A percentile compares a stretch with the other conserved stretches of the same genome.
phyloP scores from a whole-genome alignment of 108 stramenopile genomes.

The Aurantiochytrium sp. region DNA sequence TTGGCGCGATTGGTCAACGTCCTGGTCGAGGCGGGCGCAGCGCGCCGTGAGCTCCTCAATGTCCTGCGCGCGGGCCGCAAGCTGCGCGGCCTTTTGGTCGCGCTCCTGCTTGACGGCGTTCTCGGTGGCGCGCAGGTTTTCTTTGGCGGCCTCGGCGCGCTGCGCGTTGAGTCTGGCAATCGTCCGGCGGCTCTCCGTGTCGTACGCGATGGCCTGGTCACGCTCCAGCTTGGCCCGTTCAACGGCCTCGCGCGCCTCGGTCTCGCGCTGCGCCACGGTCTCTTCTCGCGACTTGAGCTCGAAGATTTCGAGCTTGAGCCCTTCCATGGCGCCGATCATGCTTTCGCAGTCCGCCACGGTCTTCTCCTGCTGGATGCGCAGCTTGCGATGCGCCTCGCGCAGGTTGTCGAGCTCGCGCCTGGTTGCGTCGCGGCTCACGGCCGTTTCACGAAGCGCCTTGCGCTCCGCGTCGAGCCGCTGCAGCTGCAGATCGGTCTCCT shows the following conservation, averaged over 20 bases:
- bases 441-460: not conserved
- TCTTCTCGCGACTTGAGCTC: not conserved
- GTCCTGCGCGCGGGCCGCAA: not conserved
- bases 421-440: not conserved
- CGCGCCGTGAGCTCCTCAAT: not conserved
- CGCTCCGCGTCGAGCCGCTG: not conserved
- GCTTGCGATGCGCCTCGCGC: not conserved
- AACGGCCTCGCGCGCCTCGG: not conserved
- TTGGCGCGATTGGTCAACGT: not conserved
- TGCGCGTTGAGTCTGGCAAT: not conserved
- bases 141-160: not conserved
- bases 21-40: not conserved
- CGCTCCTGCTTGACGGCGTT: not conserved
- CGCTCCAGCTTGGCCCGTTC: not conserved
- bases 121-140: not conserved
- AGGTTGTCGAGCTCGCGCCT: not conserved
- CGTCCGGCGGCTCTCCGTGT: not conserved
- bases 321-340: not conserved
- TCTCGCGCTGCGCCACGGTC: not conserved
- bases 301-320: not conserved
- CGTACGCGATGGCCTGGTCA: slow-evolving; percentile 1
- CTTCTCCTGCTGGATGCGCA: not conserved
- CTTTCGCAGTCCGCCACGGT: not conserved
- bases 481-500: slow-evolving; percentile 5
- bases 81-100: not conserved